Base-by-base conservation (phyloP, 2,329 filamentous ascomycete species). In the Alternaria sp. region DNA sequence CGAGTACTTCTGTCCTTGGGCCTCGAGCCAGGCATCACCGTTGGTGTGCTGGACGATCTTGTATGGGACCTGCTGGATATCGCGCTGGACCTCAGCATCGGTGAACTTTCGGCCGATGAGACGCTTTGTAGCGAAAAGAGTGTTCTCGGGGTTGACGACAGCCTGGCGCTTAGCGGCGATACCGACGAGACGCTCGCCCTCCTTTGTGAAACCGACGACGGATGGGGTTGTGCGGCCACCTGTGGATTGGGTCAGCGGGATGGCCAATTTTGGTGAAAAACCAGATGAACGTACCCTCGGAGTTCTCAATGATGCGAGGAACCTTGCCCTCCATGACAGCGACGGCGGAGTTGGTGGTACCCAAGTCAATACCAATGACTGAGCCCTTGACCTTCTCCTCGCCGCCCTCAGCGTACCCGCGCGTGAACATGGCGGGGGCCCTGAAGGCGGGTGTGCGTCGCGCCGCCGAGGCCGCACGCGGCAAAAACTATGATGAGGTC, bases 141-240 rank as follows among this genome's bases (percentile, higher is more conserved):
- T 98, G 87, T 97, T 97, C 84, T 97, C 94, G 65, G 95, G 95
- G 87, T 98, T 98, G 78, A 98, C 94, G 75, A 97, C 95, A 69
- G 94, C 95, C 86, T 98, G 95, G 80, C 94, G 93, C 89, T 98
- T 98, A 77, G 95, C 95, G 67, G 95, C 93, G 73, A 97, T 93
- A 91, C 95, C 95, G 72, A 98, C 95, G 68, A 98, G 88, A 79
- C 95, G 91, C 88, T 98, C 95, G 72, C 94, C 94, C 81, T 97
- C 93, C 85, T 96, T 91, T 71, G 94, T 91, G 82, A 98, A 98
- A 76, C 92, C 96, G 70, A 98, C 95, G 61, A 97, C 93, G 61
- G 95, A 98, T 56, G 95, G 93, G 58, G 93, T 97, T 81, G 93
- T 97, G 79, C 93, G 89, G 72, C 92, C 91, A 89, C 93, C 91